Percentiles rank a stretch among this genome's conserved stretches.
Evolutionary conservation across 164 flowering plant genomes (phyloP).

Genomic region (Magnolia kwangsiensis): DNA sequence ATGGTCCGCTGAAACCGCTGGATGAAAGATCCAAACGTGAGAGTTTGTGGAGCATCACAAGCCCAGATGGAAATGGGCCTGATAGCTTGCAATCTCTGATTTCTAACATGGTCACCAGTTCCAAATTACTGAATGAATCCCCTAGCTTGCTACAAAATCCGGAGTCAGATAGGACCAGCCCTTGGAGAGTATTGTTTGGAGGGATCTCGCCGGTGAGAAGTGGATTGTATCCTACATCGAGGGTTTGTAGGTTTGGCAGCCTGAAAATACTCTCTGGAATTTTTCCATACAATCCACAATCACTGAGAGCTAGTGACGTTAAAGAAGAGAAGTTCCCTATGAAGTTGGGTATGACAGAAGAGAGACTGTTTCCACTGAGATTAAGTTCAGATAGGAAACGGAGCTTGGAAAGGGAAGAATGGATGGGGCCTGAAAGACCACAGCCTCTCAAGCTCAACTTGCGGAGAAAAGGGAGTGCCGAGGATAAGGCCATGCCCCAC

Average conservation of each 20-base stretch:
- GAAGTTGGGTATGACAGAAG: constrained; percentile 21
- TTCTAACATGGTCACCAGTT: background rate
- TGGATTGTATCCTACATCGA: constrained; percentile 25
- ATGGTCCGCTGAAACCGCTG: background rate
- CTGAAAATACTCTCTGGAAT: constrained; percentile 29
- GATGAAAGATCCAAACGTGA: background rate
- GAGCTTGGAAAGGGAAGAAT: constrained; percentile 22
- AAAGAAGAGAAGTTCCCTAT: constrained; percentile 20
- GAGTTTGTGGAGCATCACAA: background rate
- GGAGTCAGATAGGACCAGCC: background rate
- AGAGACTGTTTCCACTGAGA: constrained; percentile 18
- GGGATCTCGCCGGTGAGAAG: constrained; percentile 16
- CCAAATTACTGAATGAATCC: background rate
- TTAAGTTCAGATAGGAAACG: constrained; percentile 11
- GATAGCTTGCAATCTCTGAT: background rate
- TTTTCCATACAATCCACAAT: constrained; percentile 19
- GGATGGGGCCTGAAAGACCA: constrained; percentile 34
- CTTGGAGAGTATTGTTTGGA: background rate
- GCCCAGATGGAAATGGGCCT: background rate
- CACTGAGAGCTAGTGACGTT: constrained; percentile 17
- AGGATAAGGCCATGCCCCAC: constrained; percentile 36
- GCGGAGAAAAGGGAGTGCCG: constrained; percentile 28
- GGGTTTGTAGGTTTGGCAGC: constrained; percentile 16
- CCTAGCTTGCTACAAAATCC: background rate
- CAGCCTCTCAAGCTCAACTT: constrained; percentile 1